A percentile compares a stretch with the other conserved stretches of the same genome.
Conservation (phyloP, 2,329 filamentous ascomycete genomes). For the Colletotrichum tabaci region DNA sequence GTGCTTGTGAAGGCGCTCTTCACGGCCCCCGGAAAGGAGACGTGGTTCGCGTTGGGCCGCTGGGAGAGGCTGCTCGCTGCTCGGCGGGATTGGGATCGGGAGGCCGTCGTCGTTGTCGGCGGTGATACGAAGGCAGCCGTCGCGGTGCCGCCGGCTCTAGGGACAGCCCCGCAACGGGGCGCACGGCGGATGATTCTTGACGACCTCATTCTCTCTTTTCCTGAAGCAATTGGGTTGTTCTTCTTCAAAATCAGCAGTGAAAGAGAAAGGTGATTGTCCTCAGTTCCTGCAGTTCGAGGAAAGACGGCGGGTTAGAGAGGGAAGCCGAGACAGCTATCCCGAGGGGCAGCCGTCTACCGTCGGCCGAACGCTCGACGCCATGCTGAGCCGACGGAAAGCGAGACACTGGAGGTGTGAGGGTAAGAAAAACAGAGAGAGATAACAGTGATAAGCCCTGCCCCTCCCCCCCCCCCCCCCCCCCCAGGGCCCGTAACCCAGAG, state of each 20-base stretch:
- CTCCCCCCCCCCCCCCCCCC: too few relatives aligned
- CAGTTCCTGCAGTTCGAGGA: not conserved
- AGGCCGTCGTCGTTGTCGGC: slow-evolving; percentile 41
- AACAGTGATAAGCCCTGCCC: not conserved
- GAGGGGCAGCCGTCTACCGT: slow-evolving; percentile 37
- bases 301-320: slow-evolving; percentile 18
- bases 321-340: slow-evolving; percentile 32
- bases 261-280: not conserved
- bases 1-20: slow-evolving; percentile 91
- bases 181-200: slow-evolving; percentile 50
- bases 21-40: slow-evolving; percentile 92
- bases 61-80: slow-evolving; percentile 68
- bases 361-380: slow-evolving; percentile 44
- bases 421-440: not conserved
- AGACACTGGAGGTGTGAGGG: not conserved
- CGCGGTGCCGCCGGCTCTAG: slow-evolving; percentile 40
- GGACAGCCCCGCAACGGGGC: slow-evolving; percentile 48
- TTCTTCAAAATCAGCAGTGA: not conserved
- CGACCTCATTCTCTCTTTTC: slow-evolving; percentile 13
- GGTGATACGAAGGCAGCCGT: slow-evolving; percentile 42
- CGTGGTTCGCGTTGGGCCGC: slow-evolving; percentile 67
- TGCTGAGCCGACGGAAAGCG: slow-evolving; percentile 54
- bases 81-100: slow-evolving; percentile 49
- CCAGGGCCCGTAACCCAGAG: not conserved
- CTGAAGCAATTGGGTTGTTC: not conserved